phyloP scores from a whole-genome alignment of 2,329 filamentous ascomycete genomes.

The Epichloe typhina region DNA sequence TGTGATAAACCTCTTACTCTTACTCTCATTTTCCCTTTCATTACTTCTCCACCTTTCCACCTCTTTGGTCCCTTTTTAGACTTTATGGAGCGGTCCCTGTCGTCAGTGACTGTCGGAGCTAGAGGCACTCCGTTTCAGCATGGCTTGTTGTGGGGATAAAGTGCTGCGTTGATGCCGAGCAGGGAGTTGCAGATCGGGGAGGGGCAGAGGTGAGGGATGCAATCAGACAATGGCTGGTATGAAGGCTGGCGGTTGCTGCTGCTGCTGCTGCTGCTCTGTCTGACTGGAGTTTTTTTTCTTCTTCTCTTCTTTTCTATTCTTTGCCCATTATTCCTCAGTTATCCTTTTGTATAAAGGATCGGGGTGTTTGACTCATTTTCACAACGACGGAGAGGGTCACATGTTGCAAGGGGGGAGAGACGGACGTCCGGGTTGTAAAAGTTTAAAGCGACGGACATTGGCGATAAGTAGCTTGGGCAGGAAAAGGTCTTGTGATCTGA shows the following conservation, averaged over 20 bases:
- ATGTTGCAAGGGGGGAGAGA: background rate
- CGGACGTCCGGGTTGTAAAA: background rate
- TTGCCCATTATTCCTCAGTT: background rate
- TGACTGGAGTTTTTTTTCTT: background rate
- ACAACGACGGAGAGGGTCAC: background rate
- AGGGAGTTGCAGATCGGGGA: background rate
- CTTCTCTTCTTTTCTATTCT: background rate
- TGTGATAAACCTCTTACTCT: background rate
- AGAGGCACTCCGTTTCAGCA: background rate
- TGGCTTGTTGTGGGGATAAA: background rate
- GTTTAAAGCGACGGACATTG: constrained; percentile 1
- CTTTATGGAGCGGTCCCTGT: background rate
- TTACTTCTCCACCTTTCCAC: background rate
- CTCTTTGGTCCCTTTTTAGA: background rate
- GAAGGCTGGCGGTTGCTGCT: background rate
- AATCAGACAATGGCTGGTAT: background rate
- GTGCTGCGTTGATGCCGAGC: background rate
- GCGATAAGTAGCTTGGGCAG: constrained; percentile 1
- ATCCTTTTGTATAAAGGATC: constrained; percentile 4
- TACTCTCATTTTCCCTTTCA: background rate
- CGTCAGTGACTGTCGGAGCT: background rate
- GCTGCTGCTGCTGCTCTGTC: background rate
- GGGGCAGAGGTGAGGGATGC: background rate
- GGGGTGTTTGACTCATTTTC: background rate
- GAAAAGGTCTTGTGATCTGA: background rate